phyloP scores from a whole-genome alignment of 1,284 basidiomycete species.

The Leccinum huronense region DNA sequence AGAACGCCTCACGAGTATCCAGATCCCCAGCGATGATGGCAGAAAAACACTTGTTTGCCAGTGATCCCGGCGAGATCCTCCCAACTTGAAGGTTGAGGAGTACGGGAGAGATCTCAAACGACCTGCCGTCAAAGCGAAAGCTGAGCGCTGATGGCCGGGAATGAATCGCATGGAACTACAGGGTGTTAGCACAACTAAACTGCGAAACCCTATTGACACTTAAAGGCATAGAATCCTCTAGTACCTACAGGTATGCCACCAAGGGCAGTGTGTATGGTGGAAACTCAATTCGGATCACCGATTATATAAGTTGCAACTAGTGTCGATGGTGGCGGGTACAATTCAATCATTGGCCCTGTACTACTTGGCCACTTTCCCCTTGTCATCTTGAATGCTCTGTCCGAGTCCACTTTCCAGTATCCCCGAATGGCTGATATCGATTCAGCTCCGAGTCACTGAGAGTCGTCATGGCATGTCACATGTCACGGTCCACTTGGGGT shows the following conservation, averaged over 20 bases:
- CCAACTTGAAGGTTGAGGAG: not conserved
- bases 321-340: not conserved
- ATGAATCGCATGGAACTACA: not conserved
- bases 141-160: not conserved
- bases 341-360: too few species aligned
- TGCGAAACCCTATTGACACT: not conserved
- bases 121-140: not conserved
- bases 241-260: not conserved
- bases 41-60: not conserved
- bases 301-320: not conserved
- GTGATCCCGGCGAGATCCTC: not conserved
- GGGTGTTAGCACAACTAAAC: too few species aligned
- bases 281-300: not conserved
- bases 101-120: not conserved
- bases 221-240: not conserved
- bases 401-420: not conserved
- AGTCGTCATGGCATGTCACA: too few species aligned
- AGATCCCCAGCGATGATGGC: not conserved
- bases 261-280: not conserved
- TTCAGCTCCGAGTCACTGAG: too few species aligned
- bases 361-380: not conserved
- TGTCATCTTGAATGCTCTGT: not conserved
- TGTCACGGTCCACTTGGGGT: not conserved
- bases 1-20: too few species aligned
- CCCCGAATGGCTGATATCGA: not conserved